Base-by-base conservation (phyloP, 2,329 filamentous ascomycete species). In the Penicillium olsonii region DNA sequence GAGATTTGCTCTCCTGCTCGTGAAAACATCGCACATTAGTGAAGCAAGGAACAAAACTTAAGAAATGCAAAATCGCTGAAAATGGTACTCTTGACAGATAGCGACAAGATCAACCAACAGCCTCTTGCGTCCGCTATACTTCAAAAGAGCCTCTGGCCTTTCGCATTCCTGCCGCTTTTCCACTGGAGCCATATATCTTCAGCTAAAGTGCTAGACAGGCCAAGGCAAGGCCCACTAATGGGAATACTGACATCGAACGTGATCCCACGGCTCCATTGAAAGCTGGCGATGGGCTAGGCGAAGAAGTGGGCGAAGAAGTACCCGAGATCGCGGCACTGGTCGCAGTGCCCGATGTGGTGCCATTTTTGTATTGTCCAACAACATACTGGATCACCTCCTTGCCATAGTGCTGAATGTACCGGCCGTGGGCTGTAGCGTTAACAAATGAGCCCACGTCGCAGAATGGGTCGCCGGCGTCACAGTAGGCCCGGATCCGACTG, bases 381-480 rank as follows among this genome's bases (percentile, higher is more conserved):
- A 39, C 22, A 35, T 15, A 35, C 15, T 35, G 33, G 10, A 11
- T 15, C 3, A 35, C 33, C n/a, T 35, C 33, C 6, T 35, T 18
- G 7, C 33, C 33, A 35, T 35, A 35, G 5, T 18, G 17, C n/a
- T 35, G 33, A 15, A 35, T 9, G 15, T 35, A 35, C 5, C 18
- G n/a, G 5, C 5, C 8, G 33, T 35, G 33, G 10, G 33, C 33
- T 18, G 2, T 18, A 9, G 7, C 33, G 10, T 35, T 9, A 8
- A 35, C 17, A 4, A 17, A 18, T 35, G 33, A 5, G 11, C 41
- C 41, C 24, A 34, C 6, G 27, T 43, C 41, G 19, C 41, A 43
- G 41, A 43, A 43, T 34, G 41, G 41, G 29, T 43, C 41, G 18
- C 41, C 41, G 5, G 41, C 41, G 22, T 43, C 41, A 14, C 41